Percentiles rank a stretch among this genome's conserved stretches.
Conservation (phyloP, 768 basidiomycete species). For the Hirschioporus abietinus region DNA sequence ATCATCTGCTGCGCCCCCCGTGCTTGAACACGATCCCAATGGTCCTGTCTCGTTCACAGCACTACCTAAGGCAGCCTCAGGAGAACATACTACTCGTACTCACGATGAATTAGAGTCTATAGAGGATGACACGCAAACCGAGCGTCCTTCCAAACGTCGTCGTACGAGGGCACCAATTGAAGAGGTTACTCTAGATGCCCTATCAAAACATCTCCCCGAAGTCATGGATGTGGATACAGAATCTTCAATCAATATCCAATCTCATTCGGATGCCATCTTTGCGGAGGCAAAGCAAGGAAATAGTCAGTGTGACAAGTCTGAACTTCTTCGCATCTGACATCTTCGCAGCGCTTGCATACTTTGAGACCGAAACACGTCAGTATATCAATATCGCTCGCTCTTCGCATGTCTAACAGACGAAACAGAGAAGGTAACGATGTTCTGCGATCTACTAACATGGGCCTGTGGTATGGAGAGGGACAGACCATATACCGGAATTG, state of each 20-base stretch:
- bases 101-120: not conserved
- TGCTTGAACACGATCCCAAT: not conserved
- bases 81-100: not conserved
- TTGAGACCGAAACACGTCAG: conserved; percentile 26
- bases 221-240: conserved; percentile 22
- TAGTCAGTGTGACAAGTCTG: conserved; percentile 23
- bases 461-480: conserved; percentile 20
- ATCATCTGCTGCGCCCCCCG: not conserved
- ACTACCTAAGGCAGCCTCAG: not conserved
- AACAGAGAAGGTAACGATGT: conserved; percentile 23
- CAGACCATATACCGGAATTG: conserved; percentile 14
- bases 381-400: not conserved
- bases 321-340: not conserved
- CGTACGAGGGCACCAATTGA: not conserved
- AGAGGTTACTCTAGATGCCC: conserved; percentile 19
- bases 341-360: conserved; percentile 28
- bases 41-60: not conserved
- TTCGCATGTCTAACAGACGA: not conserved
- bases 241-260: conserved; percentile 12
- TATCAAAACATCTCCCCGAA: conserved; percentile 33
- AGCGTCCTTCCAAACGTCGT: not conserved
- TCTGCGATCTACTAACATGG: conserved; percentile 26
- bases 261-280: conserved; percentile 22
- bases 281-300: conserved; percentile 31
- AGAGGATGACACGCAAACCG: not conserved